Evolutionary conservation across 2,329 filamentous ascomycete genomes (phyloP).

Genomic region (Talaromyces amestolkiae): DNA sequence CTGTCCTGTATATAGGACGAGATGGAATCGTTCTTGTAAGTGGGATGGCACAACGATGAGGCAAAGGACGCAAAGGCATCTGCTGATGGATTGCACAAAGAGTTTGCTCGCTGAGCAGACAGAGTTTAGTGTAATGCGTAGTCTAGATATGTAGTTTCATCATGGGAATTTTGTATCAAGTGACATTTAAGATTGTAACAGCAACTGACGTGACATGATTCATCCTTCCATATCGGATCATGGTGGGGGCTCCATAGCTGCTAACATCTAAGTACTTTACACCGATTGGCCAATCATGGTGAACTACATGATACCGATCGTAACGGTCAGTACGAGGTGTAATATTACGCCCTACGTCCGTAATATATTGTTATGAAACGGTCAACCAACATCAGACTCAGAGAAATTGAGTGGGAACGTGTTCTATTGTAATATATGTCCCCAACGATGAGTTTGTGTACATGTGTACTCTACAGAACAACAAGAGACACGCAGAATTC

Average conservation of each 20-base stretch:
- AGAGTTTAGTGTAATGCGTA: background rate
- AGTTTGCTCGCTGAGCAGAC: background rate
- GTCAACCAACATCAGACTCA: background rate
- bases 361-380: background rate
- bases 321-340: background rate
- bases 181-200: background rate
- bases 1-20: background rate
- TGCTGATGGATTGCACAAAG: background rate
- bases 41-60: background rate
- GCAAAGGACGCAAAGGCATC: background rate
- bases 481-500: too few relatives aligned
- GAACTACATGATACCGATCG: background rate
- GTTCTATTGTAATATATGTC: too few relatives aligned
- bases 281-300: background rate
- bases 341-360: background rate
- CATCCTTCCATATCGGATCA: background rate
- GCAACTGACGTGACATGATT: background rate
- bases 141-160: background rate
- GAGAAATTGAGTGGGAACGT: too few relatives aligned
- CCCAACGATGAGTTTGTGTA: too few relatives aligned
- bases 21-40: background rate
- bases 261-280: background rate
- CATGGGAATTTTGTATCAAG: background rate
- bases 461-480: too few relatives aligned
- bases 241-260: background rate